Conservation (phyloP, 768 basidiomycete species). For the Astraeus odoratus region DNA sequence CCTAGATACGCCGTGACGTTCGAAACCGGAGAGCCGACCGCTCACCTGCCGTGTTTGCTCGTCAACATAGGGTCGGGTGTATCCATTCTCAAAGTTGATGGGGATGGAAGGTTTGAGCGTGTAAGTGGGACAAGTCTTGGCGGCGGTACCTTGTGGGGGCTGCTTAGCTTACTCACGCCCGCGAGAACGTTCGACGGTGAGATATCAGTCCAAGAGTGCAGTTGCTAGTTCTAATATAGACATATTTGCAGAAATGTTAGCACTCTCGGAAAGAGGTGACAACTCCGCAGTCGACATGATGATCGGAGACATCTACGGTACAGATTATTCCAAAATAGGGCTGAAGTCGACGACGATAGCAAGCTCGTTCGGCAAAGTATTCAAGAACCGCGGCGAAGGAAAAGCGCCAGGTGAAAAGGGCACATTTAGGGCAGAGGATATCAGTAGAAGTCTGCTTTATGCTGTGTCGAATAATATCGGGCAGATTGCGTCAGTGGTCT, state of each 20-base stretch:
- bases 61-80: conserved; percentile 99
- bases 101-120: conserved; percentile 91
- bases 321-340: conserved; percentile 91
- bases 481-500: conserved; percentile 87
- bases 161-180: conserved; percentile 90
- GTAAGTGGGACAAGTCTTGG: conserved; percentile 96
- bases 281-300: conserved; percentile 97
- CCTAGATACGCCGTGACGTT: conserved; percentile 88
- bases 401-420: conserved; percentile 43
- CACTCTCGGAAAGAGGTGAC: conserved; percentile 88
- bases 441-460: conserved; percentile 89
- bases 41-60: conserved; percentile 90
- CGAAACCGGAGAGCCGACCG: conserved; percentile 66
- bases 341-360: conserved; percentile 98
- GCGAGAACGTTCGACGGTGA: conserved; percentile 92
- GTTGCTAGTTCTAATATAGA: neutral
- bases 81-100: conserved; percentile 94
- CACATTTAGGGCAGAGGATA: conserved; percentile 84
- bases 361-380: conserved; percentile 97
- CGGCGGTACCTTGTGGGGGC: conserved; percentile 95
- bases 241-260: conserved; percentile 77
- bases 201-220: conserved; percentile 26
- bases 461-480: conserved; percentile 99
- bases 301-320: conserved; percentile 98
- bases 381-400: conserved; percentile 66